Base-by-base conservation (phyloP, 2,329 filamentous ascomycete genomes). In the Neocucurbitaria cava region DNA sequence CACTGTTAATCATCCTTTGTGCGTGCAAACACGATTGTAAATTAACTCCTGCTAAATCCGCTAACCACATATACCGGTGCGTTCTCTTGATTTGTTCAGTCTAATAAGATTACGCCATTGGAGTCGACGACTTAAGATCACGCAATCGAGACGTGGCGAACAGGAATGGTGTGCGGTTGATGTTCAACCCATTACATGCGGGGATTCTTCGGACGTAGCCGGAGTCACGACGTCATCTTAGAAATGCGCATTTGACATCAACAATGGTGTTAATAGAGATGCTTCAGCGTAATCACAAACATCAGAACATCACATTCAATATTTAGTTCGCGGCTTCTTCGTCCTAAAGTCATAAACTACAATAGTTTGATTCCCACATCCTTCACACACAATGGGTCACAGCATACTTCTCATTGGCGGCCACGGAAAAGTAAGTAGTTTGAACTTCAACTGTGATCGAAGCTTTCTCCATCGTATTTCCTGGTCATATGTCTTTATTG, bases 341-440 rank as follows among this genome's bases (percentile, higher is more conserved):
- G n/a, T n/a, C 24, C n/a, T 23, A 26, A 15, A 1, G 30, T 23
- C 35, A 47, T 10, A 30, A 9, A 8, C 26, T 47, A 26, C 13
- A 11, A 26, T 3, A n/a, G 17, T 35, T 36, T 2, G 18, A 26
- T 24, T 46, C n/a, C n/a, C 2, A 36, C 17, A 18, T 24, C 5
- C 41, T 30, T 41, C 13, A 10, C 7, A 31, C 28, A 61, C n/a
- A 35, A 76, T 74, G 73, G 54, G 71, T 3, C 71, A 72, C 44
- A 62, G 71, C 53, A 58, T 93, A 54, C 86, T 93, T 56, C 77
- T 95, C 62, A 85, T 95, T 59, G 91, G 91, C 68, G 91, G 91
- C 67, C 90, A 93, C 78, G 91, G 91, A 78, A 91, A 92, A 17
- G 28, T 10, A 28, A 28, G 26, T 28, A 5, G n/a, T 28, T 10